Conservation (phyloP, 345 rosid genomes). For the Citrus sp. region DNA sequence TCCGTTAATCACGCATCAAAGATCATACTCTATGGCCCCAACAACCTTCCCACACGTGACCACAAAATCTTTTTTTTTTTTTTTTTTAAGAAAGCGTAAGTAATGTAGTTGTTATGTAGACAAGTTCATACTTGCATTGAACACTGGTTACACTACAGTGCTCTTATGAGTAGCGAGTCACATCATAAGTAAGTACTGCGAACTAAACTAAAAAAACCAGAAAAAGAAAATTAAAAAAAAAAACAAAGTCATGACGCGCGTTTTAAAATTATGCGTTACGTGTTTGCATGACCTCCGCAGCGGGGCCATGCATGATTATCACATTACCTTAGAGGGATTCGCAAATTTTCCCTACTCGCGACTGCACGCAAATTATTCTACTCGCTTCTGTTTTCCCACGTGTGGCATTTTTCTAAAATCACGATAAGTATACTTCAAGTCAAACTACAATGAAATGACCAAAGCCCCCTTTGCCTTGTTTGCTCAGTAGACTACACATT, state of each 20-base stretch:
- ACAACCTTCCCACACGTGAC: background rate
- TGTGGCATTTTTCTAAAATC: background rate
- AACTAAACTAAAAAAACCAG: background rate
- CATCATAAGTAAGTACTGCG: background rate
- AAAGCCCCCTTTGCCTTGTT: background rate
- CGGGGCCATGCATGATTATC: conserved; percentile 28
- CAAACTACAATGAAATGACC: background rate
- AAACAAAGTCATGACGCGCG: conserved; percentile 1
- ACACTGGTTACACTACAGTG: background rate
- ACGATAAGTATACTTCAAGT: background rate
- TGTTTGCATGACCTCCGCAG: conserved; percentile 26
- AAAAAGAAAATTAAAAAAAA: background rate
- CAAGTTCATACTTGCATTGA: too few species aligned
- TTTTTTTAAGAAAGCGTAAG: too few species aligned
- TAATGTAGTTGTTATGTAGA: too few species aligned
- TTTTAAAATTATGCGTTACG: conserved; percentile 16
- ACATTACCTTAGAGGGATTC: background rate
- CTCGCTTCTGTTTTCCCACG: background rate
- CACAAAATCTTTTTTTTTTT: background rate
- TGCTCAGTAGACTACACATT: background rate
- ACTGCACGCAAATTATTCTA: background rate
- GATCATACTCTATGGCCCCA: background rate
- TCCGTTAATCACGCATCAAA: background rate
- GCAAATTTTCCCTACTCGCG: background rate
- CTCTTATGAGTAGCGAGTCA: background rate